A percentile compares a stretch with the other conserved stretches of the same genome.
Conservation (phyloP, 139 green algal species). For the Micractinium sp. region DNA sequence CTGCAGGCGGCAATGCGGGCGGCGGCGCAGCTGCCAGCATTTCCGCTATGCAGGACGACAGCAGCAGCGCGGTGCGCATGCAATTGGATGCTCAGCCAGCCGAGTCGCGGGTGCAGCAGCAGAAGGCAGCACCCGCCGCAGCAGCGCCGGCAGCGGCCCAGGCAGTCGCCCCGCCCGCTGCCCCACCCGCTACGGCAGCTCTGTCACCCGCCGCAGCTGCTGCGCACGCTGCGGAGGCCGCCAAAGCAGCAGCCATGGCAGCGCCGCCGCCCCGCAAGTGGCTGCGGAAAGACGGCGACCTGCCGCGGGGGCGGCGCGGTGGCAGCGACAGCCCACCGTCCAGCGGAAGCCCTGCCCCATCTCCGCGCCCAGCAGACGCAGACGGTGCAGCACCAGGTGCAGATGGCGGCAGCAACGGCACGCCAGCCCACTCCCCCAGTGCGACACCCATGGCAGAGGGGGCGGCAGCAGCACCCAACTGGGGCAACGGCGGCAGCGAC, state of each 20-base stretch:
- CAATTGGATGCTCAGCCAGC: background rate
- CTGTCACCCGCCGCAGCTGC: background rate
- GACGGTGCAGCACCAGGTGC: background rate
- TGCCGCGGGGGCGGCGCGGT: background rate
- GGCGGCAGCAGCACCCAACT: background rate
- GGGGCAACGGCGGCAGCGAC: background rate
- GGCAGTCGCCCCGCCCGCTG: background rate
- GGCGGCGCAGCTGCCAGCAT: background rate
- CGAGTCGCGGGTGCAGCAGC: background rate
- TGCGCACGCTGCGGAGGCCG: background rate
- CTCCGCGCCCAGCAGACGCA: background rate
- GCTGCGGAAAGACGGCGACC: background rate
- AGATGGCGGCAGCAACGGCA: background rate
- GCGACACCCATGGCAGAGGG: too few relatives aligned
- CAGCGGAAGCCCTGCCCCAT: background rate
- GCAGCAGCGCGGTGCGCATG: background rate
- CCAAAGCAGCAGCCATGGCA: background rate
- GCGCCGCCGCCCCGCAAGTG: constrained; percentile 14
- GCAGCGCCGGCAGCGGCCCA: background rate
- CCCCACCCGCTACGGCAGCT: background rate
- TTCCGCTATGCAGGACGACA: background rate
- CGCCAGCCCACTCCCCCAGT: background rate
- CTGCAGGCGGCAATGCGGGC: background rate
- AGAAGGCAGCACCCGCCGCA: background rate
- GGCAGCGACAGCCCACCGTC: background rate